These are phyloP conservation scores for Byssochlamys sp. DNA, from an alignment of 2,329 filamentous ascomycete genomes.

Conservation along the genomic window DNA sequence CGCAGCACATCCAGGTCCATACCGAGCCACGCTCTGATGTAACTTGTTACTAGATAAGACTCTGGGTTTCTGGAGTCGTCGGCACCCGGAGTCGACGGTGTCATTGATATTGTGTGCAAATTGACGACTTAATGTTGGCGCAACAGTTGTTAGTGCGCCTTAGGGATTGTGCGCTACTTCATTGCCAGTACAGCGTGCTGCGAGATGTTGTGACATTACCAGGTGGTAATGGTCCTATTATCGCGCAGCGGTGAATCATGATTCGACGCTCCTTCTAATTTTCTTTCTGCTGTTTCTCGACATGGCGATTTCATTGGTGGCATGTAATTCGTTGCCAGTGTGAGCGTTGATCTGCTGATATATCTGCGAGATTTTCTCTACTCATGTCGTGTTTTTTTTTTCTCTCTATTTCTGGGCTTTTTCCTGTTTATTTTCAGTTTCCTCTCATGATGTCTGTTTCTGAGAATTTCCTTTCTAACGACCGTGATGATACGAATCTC, in stretches of 20 bases:
- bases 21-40: neutral
- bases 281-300: neutral
- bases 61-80: neutral
- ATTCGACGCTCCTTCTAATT: neutral
- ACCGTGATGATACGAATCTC: conserved; percentile 16
- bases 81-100: neutral
- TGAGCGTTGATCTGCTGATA: neutral
- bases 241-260: neutral
- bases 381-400: neutral
- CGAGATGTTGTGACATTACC: neutral
- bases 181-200: neutral
- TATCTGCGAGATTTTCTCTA: neutral
- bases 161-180: neutral
- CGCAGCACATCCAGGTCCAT: neutral
- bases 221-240: neutral
- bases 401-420: neutral
- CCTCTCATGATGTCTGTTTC: neutral
- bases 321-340: neutral
- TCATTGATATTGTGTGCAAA: neutral
- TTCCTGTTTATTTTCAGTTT: neutral
- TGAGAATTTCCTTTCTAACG: conserved; percentile 7
- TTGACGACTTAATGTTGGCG: neutral
- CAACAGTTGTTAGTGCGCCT: neutral
- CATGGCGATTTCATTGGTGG: neutral
- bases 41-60: neutral